Evolutionary conservation across 164 flowering plant species (phyloP).

Genomic region (Sextonia rubra): DNA sequence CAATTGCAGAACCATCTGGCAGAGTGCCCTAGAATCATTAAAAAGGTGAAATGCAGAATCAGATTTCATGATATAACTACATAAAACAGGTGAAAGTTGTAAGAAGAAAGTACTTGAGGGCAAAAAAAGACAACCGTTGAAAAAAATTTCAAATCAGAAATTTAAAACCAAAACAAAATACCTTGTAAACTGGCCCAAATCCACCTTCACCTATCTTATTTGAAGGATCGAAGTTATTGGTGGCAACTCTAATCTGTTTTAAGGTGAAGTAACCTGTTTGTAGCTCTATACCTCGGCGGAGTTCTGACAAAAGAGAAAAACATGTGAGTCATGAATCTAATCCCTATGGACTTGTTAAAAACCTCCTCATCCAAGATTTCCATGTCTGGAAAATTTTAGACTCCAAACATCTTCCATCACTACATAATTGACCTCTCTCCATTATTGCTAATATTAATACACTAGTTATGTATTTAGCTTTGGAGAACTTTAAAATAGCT

Average conservation of each 20-base stretch:
- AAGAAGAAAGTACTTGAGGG: not conserved
- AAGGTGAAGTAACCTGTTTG: constrained; percentile 63
- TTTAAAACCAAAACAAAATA: constrained; percentile 14
- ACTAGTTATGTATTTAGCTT: not conserved
- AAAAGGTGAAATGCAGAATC: not conserved
- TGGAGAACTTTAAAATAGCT: too few species aligned
- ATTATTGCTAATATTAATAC: not conserved
- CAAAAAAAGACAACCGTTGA: not conserved
- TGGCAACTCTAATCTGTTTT: constrained; percentile 70
- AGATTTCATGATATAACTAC: constrained; percentile 4
- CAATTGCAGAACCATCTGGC: constrained; percentile 49
- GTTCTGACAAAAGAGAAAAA: constrained; percentile 34
- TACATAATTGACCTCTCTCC: not conserved
- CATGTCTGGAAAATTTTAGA: too few species aligned
- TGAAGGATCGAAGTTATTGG: constrained; percentile 59
- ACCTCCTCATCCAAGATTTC: not conserved
- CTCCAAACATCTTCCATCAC: not conserved
- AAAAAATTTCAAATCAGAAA: not conserved
- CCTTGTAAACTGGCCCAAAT: constrained; percentile 85
- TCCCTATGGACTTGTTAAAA: not conserved
- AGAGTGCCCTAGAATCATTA: constrained; percentile 19
- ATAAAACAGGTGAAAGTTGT: not conserved
- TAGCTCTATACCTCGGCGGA: constrained; percentile 46
- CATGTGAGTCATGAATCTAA: not conserved
- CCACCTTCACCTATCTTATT: constrained; percentile 92